These are phyloP conservation scores for Kwoniella sp. DNA, from an alignment of 768 basidiomycete genomes.

Conservation along the genomic window DNA sequence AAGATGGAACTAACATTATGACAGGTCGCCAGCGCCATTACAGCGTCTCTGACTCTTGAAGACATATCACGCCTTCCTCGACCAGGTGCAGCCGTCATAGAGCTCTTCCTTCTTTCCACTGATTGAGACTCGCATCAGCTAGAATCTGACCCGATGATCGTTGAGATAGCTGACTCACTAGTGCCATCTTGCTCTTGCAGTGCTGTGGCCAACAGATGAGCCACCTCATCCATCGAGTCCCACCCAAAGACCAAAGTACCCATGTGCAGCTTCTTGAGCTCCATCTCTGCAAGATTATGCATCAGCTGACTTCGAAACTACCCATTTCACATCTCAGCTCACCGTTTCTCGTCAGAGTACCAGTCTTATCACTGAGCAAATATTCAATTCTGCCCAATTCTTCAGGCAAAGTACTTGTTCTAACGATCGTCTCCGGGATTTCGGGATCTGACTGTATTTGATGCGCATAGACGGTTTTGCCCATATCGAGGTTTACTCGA, in stretches of 20 bases:
- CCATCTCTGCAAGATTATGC: conserved; percentile 73
- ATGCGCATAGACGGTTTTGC: conserved; percentile 95
- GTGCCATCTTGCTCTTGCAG: conserved; percentile 62
- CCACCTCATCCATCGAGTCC: conserved; percentile 99
- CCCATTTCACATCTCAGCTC: conserved; percentile 26
- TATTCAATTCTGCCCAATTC: conserved; percentile 95
- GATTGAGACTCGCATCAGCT: neutral
- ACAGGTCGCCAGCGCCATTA: conserved; percentile 88
- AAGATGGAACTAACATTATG: conserved; percentile 72
- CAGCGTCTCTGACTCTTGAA: conserved; percentile 85
- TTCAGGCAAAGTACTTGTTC: conserved; percentile 96
- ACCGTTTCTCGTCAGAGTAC: conserved; percentile 97
- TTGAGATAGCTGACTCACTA: conserved; percentile 7
- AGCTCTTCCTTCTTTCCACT: conserved; percentile 57
- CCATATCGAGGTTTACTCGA: conserved; percentile 99
- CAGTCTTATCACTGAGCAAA: conserved; percentile 94
- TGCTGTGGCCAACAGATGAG: conserved; percentile 82
- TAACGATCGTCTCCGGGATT: conserved; percentile 92
- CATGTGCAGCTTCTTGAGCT: conserved; percentile 98
- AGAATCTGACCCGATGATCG: too few relatives aligned
- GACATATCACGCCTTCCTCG: conserved; percentile 93
- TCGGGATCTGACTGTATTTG: conserved; percentile 91
- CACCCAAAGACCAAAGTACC: conserved; percentile 95
- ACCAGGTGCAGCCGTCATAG: conserved; percentile 71
- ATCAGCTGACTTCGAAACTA: neutral